Evolutionary conservation across 257 asterid species (phyloP).

Genomic region (Handroanthus guayacan): DNA sequence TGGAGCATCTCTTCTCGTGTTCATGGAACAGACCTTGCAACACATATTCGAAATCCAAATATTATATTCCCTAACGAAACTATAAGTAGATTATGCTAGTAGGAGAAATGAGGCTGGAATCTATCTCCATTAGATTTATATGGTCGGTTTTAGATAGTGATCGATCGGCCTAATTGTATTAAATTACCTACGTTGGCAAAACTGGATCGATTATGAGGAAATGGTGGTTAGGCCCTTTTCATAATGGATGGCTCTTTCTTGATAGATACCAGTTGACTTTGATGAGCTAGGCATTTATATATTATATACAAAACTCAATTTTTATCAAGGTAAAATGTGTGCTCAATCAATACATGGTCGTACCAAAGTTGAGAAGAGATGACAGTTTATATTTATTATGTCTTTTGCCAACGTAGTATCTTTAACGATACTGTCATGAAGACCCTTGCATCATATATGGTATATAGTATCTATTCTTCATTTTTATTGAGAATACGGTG

Average conservation of each 20-base stretch:
- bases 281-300: background rate
- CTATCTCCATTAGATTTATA: background rate
- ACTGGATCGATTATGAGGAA: background rate
- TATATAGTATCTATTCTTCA: background rate
- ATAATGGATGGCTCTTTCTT: background rate
- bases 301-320: constrained; percentile 2
- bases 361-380: background rate
- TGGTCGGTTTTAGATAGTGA: constrained; percentile 9
- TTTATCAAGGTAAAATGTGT: constrained; percentile 6
- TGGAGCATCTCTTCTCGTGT: constrained; percentile 87
- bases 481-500: no score
- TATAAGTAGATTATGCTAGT: constrained; percentile 46
- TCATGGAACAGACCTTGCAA: constrained; percentile 63
- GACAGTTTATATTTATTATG: background rate
- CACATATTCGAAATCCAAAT: constrained; percentile 71
- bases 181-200: background rate
- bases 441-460: background rate
- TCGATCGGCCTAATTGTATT: background rate
- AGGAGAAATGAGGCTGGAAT: no score
- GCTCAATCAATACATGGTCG: constrained; percentile 7
- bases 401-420: background rate
- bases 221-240: background rate
- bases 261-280: background rate
- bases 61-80: constrained; percentile 55
- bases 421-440: background rate